Conservation (phyloP, 768 basidiomycete species). For the Termitomyces sp. region DNA sequence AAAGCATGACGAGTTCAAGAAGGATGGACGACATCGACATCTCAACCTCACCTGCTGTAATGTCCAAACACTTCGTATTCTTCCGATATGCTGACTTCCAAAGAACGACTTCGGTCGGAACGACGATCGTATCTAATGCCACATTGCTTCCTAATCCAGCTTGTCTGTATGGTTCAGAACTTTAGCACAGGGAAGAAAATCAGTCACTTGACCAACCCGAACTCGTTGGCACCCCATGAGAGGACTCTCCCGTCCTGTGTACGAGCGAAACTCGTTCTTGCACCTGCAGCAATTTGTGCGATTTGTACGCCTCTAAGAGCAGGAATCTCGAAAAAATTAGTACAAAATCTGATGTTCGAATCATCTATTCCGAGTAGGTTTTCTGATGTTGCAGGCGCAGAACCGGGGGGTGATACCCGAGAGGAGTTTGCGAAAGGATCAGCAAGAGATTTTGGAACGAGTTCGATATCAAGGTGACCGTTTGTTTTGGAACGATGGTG, state of each 20-base stretch:
- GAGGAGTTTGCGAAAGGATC: slow-evolving; percentile 46
- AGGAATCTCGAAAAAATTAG: slow-evolving; percentile 71
- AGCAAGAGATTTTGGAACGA: slow-evolving; percentile 47
- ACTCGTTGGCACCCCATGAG: slow-evolving; percentile 88
- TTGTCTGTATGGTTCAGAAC: slow-evolving; percentile 43
- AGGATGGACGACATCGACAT: neutral
- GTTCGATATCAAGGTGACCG: slow-evolving; percentile 41
- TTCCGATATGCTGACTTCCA: slow-evolving; percentile 49
- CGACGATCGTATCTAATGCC: slow-evolving; percentile 60
- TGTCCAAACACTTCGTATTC: slow-evolving; percentile 52
- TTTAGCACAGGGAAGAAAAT: neutral
- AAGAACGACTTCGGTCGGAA: slow-evolving; percentile 82
- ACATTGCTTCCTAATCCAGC: slow-evolving; percentile 68
- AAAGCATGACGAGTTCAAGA: neutral
- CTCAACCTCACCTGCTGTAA: slow-evolving; percentile 51
- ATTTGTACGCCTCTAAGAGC: slow-evolving; percentile 57
- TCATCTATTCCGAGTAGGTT: slow-evolving; percentile 28
- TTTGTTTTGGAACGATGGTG: slow-evolving; percentile 16
- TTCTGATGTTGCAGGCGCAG: slow-evolving; percentile 22
- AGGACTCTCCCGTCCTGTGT: slow-evolving; percentile 69
- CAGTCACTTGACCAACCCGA: slow-evolving; percentile 44
- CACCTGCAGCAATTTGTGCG: slow-evolving; percentile 67
- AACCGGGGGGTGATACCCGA: slow-evolving; percentile 28
- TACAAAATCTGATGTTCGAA: slow-evolving; percentile 56
- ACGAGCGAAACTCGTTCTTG: slow-evolving; percentile 65